Percentiles rank a stretch among this genome's conserved stretches.
Conservation (phyloP, 768 basidiomycete genomes). For the Auriculariales sp. region DNA sequence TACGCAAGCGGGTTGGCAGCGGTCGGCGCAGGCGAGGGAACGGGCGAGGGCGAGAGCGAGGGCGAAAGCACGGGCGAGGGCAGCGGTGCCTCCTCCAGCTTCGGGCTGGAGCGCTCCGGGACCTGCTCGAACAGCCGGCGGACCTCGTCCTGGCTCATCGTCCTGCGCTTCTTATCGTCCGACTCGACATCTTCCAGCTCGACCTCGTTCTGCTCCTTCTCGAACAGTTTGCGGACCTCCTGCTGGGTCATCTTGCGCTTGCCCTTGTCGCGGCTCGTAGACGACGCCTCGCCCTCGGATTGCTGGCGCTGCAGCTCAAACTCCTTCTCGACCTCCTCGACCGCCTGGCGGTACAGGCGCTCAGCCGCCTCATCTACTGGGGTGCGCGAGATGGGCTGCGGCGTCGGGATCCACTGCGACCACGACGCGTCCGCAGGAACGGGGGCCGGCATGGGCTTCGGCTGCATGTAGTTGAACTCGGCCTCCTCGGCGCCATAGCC, state of each 20-base stretch:
- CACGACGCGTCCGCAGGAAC: no score
- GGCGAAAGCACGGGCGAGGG: no score
- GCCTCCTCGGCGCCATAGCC: not conserved
- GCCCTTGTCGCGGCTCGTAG: not conserved
- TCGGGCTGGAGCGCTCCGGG: not conserved
- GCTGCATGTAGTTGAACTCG: not conserved
- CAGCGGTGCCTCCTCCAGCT: not conserved
- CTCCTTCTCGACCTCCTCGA: not conserved
- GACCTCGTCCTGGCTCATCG: not conserved
- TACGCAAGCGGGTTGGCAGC: no score
- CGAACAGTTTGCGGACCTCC: conserved; percentile 4
- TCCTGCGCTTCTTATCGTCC: not conserved
- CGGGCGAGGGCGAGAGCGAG: no score
- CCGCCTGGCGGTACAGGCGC: not conserved
- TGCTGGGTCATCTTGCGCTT: not conserved
- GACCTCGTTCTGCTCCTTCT: not conserved
- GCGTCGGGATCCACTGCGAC: no score
- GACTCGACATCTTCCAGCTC: not conserved
- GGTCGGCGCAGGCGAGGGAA: no score
- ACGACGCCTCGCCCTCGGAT: not conserved
- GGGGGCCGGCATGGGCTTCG: not conserved
- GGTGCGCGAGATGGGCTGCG: no score
- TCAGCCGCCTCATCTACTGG: not conserved
- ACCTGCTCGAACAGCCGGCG: not conserved
- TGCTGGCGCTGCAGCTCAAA: not conserved